Percentiles rank a stretch among this genome's conserved stretches.
phyloP scores from a whole-genome alignment of 2,329 filamentous ascomycete species.

The Lachnellula occidentalis region DNA sequence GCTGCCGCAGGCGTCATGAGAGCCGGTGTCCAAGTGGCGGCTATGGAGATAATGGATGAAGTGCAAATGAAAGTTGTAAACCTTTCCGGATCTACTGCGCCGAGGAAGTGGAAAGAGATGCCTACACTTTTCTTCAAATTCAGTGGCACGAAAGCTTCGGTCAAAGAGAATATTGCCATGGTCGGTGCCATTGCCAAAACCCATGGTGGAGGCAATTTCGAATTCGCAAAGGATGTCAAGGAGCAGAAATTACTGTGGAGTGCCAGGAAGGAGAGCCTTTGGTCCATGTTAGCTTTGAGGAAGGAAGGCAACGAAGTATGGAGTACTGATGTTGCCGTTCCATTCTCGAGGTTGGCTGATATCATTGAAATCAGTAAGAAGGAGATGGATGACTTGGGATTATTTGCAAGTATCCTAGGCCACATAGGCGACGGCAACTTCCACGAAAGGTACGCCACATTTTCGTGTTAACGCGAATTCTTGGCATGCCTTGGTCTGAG shows the following conservation, averaged over 20 bases:
- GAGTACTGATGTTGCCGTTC: slow-evolving; percentile 82
- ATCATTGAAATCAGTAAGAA: slow-evolving; percentile 81
- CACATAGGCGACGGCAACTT: slow-evolving; percentile 95
- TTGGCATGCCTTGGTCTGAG: too few species aligned
- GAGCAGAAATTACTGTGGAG: slow-evolving; percentile 76
- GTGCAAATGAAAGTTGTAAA: slow-evolving; percentile 84
- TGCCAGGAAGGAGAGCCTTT: slow-evolving; percentile 76
- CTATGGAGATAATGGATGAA: slow-evolving; percentile 76
- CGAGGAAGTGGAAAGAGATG: slow-evolving; percentile 65
- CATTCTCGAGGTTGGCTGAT: slow-evolving; percentile 67
- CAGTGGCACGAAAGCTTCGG: slow-evolving; percentile 70
- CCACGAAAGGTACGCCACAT: slow-evolving; percentile 53
- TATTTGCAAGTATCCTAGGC: slow-evolving; percentile 83
- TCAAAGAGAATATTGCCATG: slow-evolving; percentile 67
- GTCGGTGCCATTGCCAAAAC: slow-evolving; percentile 62
- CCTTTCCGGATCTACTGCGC: slow-evolving; percentile 62
- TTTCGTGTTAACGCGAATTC: too few species aligned
- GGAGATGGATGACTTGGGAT: slow-evolving; percentile 77
- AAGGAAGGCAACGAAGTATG: slow-evolving; percentile 66
- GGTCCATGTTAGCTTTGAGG: slow-evolving; percentile 70
- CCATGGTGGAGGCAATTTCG: slow-evolving; percentile 62
- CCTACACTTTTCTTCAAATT: slow-evolving; percentile 85
- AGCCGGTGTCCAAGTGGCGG: slow-evolving; percentile 36
- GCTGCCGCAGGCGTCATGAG: slow-evolving; percentile 74
- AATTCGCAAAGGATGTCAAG: slow-evolving; percentile 66